phyloP scores from a whole-genome alignment of 106 monocot species.

The Phalaenopsis aphrodite region DNA sequence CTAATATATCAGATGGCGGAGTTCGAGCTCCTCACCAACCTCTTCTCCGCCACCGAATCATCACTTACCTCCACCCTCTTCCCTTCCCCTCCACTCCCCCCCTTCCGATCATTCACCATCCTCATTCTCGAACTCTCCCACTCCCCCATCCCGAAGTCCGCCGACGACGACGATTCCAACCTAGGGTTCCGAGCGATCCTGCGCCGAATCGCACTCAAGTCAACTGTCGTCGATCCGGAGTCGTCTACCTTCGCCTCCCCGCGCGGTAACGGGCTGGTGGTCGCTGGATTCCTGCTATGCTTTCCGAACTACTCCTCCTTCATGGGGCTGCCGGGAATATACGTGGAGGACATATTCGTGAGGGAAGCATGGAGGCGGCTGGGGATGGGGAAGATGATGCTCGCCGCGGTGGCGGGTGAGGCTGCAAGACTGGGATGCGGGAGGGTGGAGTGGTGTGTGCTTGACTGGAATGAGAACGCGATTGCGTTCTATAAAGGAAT shows the following conservation, averaged over 20 bases:
- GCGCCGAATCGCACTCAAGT: slow-evolving; percentile 27
- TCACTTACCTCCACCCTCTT: slow-evolving; percentile 76
- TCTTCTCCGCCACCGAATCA: slow-evolving; percentile 78
- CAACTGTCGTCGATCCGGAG: slow-evolving; percentile 45
- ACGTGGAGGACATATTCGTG: slow-evolving; percentile 85
- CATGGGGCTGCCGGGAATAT: slow-evolving; percentile 61
- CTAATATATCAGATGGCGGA: slow-evolving; percentile 85
- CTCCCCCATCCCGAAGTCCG: slow-evolving; percentile 12
- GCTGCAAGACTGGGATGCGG: slow-evolving; percentile 69
- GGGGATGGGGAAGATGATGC: slow-evolving; percentile 77
- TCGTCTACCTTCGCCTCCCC: slow-evolving; percentile 28
- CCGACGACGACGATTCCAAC: neutral
- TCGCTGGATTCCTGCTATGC: slow-evolving; percentile 77
- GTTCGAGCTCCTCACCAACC: slow-evolving; percentile 70
- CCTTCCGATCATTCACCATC: slow-evolving; percentile 86
- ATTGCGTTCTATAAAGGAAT: slow-evolving; percentile 75
- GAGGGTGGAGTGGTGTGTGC: slow-evolving; percentile 82
- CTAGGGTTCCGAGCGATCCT: slow-evolving; percentile 18
- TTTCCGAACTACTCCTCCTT: slow-evolving; percentile 91
- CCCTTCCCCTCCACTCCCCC: slow-evolving; percentile 45
- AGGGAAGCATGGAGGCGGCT: slow-evolving; percentile 65
- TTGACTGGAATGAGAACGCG: slow-evolving; percentile 82
- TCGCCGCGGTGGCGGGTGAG: slow-evolving; percentile 68
- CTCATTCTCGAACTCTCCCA: slow-evolving; percentile 73
- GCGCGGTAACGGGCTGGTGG: slow-evolving; percentile 19